Conservation (phyloP, 805 yeast species). For the Cyberlindnera petersonii region DNA sequence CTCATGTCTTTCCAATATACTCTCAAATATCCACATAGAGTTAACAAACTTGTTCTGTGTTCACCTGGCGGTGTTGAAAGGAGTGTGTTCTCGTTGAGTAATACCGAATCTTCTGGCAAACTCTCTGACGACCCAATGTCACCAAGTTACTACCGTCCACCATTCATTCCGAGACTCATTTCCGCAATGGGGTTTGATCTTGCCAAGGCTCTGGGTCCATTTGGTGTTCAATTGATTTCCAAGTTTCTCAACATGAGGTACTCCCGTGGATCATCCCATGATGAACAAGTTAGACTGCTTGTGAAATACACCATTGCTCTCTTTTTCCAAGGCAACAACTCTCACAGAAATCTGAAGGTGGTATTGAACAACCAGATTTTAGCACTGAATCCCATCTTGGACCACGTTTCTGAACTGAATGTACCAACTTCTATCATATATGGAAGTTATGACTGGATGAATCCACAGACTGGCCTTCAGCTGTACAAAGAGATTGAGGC, state of each 20-base stretch:
- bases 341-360: constrained; percentile 16
- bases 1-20: constrained; percentile 65
- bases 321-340: constrained; percentile 22
- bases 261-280: constrained; percentile 19
- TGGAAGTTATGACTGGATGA: constrained; percentile 77
- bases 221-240: constrained; percentile 37
- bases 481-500: constrained; percentile 19
- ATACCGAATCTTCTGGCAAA: constrained; percentile 18
- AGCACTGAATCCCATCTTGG: constrained; percentile 63
- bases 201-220: constrained; percentile 42
- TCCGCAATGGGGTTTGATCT: constrained; percentile 41
- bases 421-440: constrained; percentile 37
- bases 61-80: constrained; percentile 82
- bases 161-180: constrained; percentile 30
- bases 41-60: constrained; percentile 53
- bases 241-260: constrained; percentile 31
- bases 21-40: constrained; percentile 49
- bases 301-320: constrained; percentile 22
- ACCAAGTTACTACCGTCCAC: constrained; percentile 25
- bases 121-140: constrained; percentile 21
- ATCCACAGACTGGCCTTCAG: constrained; percentile 46
- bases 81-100: constrained; percentile 53
- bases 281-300: constrained; percentile 18
- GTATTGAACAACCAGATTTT: constrained; percentile 34
- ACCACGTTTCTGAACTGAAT: constrained; percentile 41